Evolutionary conservation across 768 basidiomycete species (phyloP).

Genomic region (Mycena kentingensis): DNA sequence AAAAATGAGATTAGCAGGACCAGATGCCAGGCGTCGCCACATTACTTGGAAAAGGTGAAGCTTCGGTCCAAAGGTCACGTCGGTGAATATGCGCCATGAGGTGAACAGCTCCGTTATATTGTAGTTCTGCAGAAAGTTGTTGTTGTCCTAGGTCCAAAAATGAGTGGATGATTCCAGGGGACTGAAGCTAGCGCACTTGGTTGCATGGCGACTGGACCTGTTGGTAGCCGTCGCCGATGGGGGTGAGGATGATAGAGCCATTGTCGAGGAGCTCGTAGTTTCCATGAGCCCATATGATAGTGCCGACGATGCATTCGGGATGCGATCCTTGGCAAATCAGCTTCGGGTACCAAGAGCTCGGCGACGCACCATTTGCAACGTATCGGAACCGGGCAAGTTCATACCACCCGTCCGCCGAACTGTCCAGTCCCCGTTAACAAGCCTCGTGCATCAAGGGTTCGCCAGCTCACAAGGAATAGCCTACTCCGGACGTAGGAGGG

Average conservation of each 20-base stretch:
- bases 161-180: too few relatives aligned
- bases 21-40: too few relatives aligned
- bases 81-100: slow-evolving; percentile 58
- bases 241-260: slow-evolving; percentile 60
- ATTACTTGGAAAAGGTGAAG: slow-evolving; percentile 63
- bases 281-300: slow-evolving; percentile 75
- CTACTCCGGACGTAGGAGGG: slow-evolving; percentile 66
- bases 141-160: too few relatives aligned
- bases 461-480: slow-evolving; percentile 60
- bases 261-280: slow-evolving; percentile 54
- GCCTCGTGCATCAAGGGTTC: neutral
- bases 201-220: slow-evolving; percentile 77
- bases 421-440: slow-evolving; percentile 25
- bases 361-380: slow-evolving; percentile 59
- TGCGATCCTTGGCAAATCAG: slow-evolving; percentile 46
- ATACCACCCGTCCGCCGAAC: slow-evolving; percentile 61
- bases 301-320: slow-evolving; percentile 69
- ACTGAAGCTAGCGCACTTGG: too few relatives aligned
- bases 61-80: slow-evolving; percentile 48
- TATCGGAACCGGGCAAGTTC: slow-evolving; percentile 77
- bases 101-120: slow-evolving; percentile 56
- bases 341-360: neutral
- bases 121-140: slow-evolving; percentile 70
- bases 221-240: slow-evolving; percentile 72
- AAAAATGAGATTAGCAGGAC: too few relatives aligned